Evolutionary conservation across 2,329 filamentous ascomycete species (phyloP).

Genomic region (Colletotrichum incanum): DNA sequence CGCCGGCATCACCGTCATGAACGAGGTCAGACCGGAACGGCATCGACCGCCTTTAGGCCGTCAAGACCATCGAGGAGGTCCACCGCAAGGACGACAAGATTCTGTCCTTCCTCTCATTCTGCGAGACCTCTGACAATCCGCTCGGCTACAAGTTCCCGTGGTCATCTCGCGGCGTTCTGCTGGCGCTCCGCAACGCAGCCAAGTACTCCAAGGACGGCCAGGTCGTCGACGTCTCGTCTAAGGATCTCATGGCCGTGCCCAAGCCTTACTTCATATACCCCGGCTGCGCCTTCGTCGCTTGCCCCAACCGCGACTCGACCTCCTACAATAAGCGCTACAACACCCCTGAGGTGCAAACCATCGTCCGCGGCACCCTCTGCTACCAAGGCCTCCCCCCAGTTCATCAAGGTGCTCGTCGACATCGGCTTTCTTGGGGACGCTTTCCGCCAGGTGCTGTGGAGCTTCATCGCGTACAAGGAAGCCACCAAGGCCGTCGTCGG

Average conservation of each 20-base stretch:
- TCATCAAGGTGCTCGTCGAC: conserved; percentile 89
- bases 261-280: conserved; percentile 95
- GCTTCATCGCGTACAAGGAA: conserved; percentile 85
- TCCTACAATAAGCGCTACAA: conserved; percentile 89
- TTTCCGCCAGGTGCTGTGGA: conserved; percentile 75
- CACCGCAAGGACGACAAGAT: conserved; percentile 91
- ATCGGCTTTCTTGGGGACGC: conserved; percentile 89
- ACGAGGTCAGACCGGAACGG: conserved; percentile 84
- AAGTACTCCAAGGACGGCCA: conserved; percentile 87
- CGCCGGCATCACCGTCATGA: conserved; percentile 96
- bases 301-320: conserved; percentile 87
- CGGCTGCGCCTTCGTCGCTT: conserved; percentile 80
- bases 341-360: conserved; percentile 92
- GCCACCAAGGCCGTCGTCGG: conserved; percentile 84
- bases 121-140: conserved; percentile 89
- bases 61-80: conserved; percentile 91
- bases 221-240: conserved; percentile 72
- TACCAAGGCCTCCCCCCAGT: conserved; percentile 93
- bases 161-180: conserved; percentile 80
- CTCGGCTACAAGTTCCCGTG: conserved; percentile 94
- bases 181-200: conserved; percentile 87
- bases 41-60: conserved; percentile 83
- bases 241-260: conserved; percentile 83
- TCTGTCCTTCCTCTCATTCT: conserved; percentile 85
- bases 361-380: conserved; percentile 81